Base-by-base conservation (phyloP, 345 rosid genomes). In the Salix udensis region DNA sequence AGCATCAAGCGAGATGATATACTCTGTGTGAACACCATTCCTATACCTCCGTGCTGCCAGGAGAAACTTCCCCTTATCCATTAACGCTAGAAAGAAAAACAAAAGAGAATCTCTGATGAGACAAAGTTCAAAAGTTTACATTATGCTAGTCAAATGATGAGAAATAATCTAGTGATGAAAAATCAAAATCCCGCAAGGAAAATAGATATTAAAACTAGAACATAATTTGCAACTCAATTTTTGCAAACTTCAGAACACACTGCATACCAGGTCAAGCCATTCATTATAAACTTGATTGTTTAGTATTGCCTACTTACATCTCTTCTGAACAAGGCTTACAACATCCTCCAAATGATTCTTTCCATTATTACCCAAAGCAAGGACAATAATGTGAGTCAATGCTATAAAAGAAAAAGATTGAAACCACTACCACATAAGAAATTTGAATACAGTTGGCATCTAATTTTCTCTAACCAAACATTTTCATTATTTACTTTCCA, bases 1-100 rank as follows among this genome's bases (percentile, higher is more conserved):
- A n/a, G 91, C 88, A 74, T 91, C 93, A 82, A 91, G 96, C 61
- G 98, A 91, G 71, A 95, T 89, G 61, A 93, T 88, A 83, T 95
- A 95, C 78, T 93, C 98, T 6, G 84, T 85, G 83, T 90, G 92
- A 77, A 93, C 90, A 72, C 97, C 94, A 31, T 86, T 86, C 84
- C 97, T 85, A 73, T 82, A 90, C 84, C 96, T 90, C 68, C 94
- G 83, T 65, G 98, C 97, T 13, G 97, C 98, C 76, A 95, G 89
- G 75, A 95, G 97, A 88, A 95, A 90, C 88, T 95, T 95, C 68
- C 96, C 97, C 82, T 88, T 85, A 58, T 95, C 97, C 53, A 86
- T 85, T 40, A 86, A 85, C 76, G 98, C 98, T 95, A 85, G 58
- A 66, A 72, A 50, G 65, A 40, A 79, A 50, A 76, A 42, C 65